These are phyloP conservation scores for Ceratocystis albifundus DNA, from an alignment of 2,329 filamentous ascomycete genomes.

Conservation along the genomic window DNA sequence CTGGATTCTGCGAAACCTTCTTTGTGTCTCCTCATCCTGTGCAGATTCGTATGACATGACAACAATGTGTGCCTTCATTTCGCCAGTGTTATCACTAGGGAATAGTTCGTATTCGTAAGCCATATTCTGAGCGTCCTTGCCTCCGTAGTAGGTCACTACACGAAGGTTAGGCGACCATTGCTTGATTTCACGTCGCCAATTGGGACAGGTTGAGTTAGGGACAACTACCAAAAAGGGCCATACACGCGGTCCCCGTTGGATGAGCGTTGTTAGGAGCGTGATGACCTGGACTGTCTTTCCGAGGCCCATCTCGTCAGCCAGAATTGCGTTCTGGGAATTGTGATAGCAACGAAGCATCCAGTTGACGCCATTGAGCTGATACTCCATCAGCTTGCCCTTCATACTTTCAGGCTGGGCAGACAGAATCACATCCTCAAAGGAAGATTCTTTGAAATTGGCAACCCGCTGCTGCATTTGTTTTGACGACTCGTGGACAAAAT, in stretches of 20 bases:
- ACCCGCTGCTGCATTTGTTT: constrained; percentile 55
- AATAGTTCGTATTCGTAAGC: constrained; percentile 80
- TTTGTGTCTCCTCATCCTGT: constrained; percentile 55
- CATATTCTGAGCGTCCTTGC: constrained; percentile 59
- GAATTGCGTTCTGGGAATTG: constrained; percentile 67
- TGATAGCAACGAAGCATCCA: constrained; percentile 93
- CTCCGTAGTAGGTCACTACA: constrained; percentile 88
- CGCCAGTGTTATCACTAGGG: constrained; percentile 45
- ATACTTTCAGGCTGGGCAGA: constrained; percentile 62
- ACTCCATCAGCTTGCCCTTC: constrained; percentile 75
- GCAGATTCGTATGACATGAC: constrained; percentile 92
- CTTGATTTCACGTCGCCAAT: constrained; percentile 94
- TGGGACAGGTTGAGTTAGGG: constrained; percentile 90
- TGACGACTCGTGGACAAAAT: constrained; percentile 49
- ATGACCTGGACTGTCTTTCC: constrained; percentile 96
- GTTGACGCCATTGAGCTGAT: constrained; percentile 85
- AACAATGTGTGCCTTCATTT: constrained; percentile 78
- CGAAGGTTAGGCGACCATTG: constrained; percentile 77
- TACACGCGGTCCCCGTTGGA: constrained; percentile 54
- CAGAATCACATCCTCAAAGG: constrained; percentile 52
- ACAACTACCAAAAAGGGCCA: constrained; percentile 91
- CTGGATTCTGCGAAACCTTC: constrained; percentile 55
- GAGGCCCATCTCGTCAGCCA: constrained; percentile 96
- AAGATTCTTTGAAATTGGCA: constrained; percentile 49
- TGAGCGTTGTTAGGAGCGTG: constrained; percentile 62